phyloP scores from a whole-genome alignment of 1,284 basidiomycete genomes.

The Cryptococcus hybrid region DNA sequence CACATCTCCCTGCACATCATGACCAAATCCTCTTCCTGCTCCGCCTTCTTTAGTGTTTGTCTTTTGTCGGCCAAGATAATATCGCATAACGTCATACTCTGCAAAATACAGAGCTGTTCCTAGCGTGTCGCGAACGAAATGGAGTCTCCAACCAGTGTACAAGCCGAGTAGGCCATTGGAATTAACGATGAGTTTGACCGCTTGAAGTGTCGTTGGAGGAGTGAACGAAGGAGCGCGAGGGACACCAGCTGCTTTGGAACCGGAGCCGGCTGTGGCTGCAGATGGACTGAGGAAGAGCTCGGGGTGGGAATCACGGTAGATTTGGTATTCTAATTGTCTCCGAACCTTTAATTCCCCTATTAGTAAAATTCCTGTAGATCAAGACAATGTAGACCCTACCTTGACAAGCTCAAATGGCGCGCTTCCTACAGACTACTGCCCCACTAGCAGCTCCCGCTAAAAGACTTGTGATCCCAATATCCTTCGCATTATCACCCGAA shows the following conservation, averaged over 20 bases:
- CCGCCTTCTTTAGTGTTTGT: too few relatives aligned
- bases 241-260: slow-evolving; percentile 8
- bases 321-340: slow-evolving; percentile 89
- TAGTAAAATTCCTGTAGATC: neutral
- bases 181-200: slow-evolving; percentile 37
- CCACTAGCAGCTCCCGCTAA: slow-evolving; percentile 48
- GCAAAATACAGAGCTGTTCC: slow-evolving; percentile 50
- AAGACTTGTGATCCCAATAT: slow-evolving; percentile 62
- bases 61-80: slow-evolving; percentile 33
- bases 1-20: slow-evolving; percentile 37
- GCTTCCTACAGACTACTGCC: slow-evolving; percentile 55
- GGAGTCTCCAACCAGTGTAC: slow-evolving; percentile 45
- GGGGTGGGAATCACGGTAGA: slow-evolving; percentile 52
- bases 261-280: slow-evolving; percentile 7
- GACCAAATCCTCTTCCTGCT: slow-evolving; percentile 8
- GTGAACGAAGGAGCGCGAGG: too few relatives aligned
- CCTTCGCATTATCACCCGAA: slow-evolving; percentile 53
- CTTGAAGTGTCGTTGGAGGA: slow-evolving; percentile 44
- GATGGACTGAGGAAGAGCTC: slow-evolving; percentile 15
- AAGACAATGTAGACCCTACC: slow-evolving; percentile 53
- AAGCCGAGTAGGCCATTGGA: slow-evolving; percentile 33
- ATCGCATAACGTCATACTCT: slow-evolving; percentile 50
- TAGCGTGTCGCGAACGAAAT: slow-evolving; percentile 47
- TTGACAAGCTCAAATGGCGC: slow-evolving; percentile 96
- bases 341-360: slow-evolving; percentile 60